Evolutionary conservation across 2,329 filamentous ascomycete species (phyloP).

Genomic region (Biscogniauxia sp.): DNA sequence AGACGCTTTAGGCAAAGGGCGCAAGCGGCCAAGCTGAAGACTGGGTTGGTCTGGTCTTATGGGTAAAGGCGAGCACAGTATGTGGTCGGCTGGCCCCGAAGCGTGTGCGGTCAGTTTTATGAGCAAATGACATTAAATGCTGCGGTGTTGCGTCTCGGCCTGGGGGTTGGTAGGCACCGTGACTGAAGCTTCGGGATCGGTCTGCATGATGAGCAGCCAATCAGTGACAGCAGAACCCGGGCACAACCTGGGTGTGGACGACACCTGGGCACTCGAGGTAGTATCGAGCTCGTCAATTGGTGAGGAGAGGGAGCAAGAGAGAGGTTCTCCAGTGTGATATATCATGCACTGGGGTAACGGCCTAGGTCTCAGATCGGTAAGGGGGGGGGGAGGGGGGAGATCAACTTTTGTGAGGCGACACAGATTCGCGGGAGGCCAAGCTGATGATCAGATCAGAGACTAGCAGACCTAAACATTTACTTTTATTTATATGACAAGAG

Average conservation of each 20-base stretch:
- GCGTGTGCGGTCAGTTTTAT: neutral
- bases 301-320: neutral
- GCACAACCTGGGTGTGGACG: neutral
- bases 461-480: neutral
- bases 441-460: constrained; percentile 21
- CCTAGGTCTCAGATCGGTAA: constrained; percentile 16
- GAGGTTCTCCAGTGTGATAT: neutral
- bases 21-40: neutral
- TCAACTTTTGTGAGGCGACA: neutral
- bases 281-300: neutral
- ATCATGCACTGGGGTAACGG: constrained; percentile 14
- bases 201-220: neutral
- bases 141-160: neutral
- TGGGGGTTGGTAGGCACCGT: neutral
- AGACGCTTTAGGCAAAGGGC: neutral
- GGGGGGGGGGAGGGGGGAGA: constrained; percentile 5
- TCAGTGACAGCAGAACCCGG: neutral
- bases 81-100: neutral
- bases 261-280: neutral
- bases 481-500: too few species aligned
- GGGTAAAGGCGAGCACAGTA: neutral
- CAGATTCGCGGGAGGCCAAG: constrained; percentile 22
- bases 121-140: neutral
- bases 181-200: neutral
- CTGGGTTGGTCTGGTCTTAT: neutral